phyloP scores from a whole-genome alignment of 2,329 filamentous ascomycete species.

The Aspergillaceae sp. region DNA sequence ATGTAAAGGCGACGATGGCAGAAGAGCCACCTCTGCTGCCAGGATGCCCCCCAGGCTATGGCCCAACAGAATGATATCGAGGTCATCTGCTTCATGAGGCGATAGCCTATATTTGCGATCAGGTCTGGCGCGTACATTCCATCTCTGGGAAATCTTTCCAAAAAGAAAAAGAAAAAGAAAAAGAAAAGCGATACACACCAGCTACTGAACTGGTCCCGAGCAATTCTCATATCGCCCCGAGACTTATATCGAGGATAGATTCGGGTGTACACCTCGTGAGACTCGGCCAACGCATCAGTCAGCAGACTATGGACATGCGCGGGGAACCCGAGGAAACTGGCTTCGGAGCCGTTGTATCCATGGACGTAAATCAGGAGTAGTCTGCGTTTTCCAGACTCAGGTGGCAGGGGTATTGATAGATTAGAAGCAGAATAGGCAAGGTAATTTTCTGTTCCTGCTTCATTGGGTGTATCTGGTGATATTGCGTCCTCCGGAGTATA shows the following conservation, averaged over 20 bases:
- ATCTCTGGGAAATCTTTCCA: not conserved
- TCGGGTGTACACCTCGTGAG: slow-evolving; percentile 77
- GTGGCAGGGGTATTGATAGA: not conserved
- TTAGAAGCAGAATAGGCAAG: not conserved
- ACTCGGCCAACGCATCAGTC: slow-evolving; percentile 56
- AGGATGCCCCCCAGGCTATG: slow-evolving; percentile 87
- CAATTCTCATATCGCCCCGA: slow-evolving; percentile 48
- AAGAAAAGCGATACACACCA: slow-evolving; percentile 46
- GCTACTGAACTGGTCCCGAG: slow-evolving; percentile 70
- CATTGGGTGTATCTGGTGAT: not conserved
- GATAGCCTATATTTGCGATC: slow-evolving; percentile 46
- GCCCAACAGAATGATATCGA: slow-evolving; percentile 74
- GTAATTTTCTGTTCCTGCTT: not conserved
- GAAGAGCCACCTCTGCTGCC: slow-evolving; percentile 66
- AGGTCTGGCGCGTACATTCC: not conserved
- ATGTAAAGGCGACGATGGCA: slow-evolving; percentile 19
- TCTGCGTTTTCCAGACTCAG: slow-evolving; percentile 29
- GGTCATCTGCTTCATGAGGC: slow-evolving; percentile 63
- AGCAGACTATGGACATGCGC: slow-evolving; percentile 75
- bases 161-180: not conserved
- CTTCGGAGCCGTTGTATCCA: slow-evolving; percentile 82
- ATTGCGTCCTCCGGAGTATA: not conserved
- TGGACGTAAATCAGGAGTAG: slow-evolving; percentile 78
- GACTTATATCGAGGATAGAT: slow-evolving; percentile 40
- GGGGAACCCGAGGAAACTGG: slow-evolving; percentile 79